phyloP scores from a whole-genome alignment of 768 basidiomycete genomes.

The Auriscalpium orientale region DNA sequence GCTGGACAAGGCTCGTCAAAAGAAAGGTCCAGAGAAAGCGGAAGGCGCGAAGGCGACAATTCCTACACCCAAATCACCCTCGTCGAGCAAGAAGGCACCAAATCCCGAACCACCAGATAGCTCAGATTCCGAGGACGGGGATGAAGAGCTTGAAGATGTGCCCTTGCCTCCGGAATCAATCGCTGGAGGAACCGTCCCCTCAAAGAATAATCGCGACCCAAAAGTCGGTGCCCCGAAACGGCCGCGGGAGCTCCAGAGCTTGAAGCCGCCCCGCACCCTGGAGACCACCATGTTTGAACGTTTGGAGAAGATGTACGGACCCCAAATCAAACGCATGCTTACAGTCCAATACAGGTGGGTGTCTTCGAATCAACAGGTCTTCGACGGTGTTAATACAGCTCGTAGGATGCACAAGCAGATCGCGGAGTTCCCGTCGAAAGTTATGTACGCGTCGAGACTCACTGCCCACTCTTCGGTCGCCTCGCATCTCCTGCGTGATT shows the following conservation, averaged over 20 bases:
- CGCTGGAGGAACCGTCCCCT: no score
- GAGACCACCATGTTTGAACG: constrained; percentile 91
- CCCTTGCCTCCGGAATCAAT: background rate
- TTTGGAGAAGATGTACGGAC: constrained; percentile 82
- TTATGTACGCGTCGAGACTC: constrained; percentile 68
- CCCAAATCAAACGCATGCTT: constrained; percentile 77
- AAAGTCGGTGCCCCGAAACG: background rate
- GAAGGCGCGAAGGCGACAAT: background rate
- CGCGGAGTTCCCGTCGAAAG: constrained; percentile 77
- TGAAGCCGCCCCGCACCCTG: constrained; percentile 62
- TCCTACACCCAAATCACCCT: background rate
- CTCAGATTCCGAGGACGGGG: background rate
- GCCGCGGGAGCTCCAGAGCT: constrained; percentile 1
- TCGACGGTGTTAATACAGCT: no score
- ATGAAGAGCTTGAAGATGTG: background rate
- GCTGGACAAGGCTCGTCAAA: constrained; percentile 35
- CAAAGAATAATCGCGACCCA: background rate
- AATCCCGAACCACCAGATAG: background rate
- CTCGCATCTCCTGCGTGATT: constrained; percentile 60
- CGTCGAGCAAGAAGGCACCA: background rate
- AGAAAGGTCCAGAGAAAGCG: constrained; percentile 1
- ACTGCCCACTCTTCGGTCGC: constrained; percentile 66
- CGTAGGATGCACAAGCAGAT: constrained; percentile 82
- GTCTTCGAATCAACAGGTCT: no score
- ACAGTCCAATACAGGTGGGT: constrained; percentile 80